Evolutionary conservation across 2,329 filamentous ascomycete genomes (phyloP), one percentile per base, ranked within the genome.

Genomic region (Pseudofabraea citricarpa): DNA sequence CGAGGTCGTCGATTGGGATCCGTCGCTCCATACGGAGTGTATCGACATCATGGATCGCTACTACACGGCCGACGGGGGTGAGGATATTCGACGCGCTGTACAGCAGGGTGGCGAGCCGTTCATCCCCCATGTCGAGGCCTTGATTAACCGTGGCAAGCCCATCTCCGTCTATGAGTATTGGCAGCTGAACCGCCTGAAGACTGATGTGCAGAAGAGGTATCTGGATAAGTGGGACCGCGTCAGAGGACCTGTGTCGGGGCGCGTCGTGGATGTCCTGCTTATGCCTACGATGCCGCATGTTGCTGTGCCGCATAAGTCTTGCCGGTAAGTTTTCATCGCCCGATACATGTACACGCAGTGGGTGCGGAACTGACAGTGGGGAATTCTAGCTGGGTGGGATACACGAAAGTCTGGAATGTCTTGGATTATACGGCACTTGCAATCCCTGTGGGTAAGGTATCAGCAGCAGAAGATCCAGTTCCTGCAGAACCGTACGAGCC

Each of bases 371-470:
- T n/a, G n/a, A n/a, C n/a, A n/a, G n/a, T n/a, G n/a, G n/a, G n/a
- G n/a, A n/a, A n/a, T n/a, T n/a, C n/a, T 18, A 59, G 64, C n/a
- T 73, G 69, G 69, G 69, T 72, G 0, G 79, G 79, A 3, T 81
- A 82, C 51, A 81, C 77, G 1, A 79, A 79, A 53, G 66, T 81
- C 6, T 81, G 76, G 70, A 81, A 83, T 50, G 61, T 82, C 8
- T 63, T 83, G 0, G 80, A 85, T 54, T 84, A 83, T 51, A 67
- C 76, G 0, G 72, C 78, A 0, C 59, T 80, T 4, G 71, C 75
- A 0, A 61, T 84, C 12, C 79, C 80, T 0, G 72, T 70, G 12
- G 77, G 75, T 0, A 58, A 75, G 1, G 61, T 63, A 1, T 62
- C 65, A 33, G 57, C 65, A 4, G 60, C 70, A 35, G 64, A 75